Evolutionary conservation across 2,329 filamentous ascomycete genomes (phyloP).

Genomic region (Fusarium albosuccineum): DNA sequence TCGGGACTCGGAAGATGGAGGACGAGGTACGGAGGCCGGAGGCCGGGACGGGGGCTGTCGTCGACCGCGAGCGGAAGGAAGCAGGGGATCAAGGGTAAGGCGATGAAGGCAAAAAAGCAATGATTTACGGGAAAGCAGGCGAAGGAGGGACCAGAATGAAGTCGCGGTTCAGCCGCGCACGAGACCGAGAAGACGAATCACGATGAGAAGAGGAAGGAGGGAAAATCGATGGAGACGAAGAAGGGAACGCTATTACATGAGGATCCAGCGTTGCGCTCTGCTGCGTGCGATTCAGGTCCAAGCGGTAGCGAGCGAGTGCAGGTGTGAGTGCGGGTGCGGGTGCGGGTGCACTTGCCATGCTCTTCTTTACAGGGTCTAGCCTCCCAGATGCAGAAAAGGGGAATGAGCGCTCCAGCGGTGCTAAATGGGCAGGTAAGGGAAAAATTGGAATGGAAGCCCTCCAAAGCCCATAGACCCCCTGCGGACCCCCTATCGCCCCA

Average conservation of each 20-base stretch:
- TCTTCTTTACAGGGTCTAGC: slow-evolving; percentile 19
- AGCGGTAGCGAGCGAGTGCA: slow-evolving; percentile 28
- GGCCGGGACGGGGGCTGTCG: slow-evolving; percentile 28
- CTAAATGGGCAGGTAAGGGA: slow-evolving; percentile 1
- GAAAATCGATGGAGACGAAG: slow-evolving; percentile 26
- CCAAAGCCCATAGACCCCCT: slow-evolving; percentile 5
- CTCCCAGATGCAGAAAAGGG: slow-evolving; percentile 4
- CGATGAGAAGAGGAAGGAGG: slow-evolving; percentile 31
- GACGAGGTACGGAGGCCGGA: slow-evolving; percentile 25
- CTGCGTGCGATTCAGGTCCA: slow-evolving; percentile 39
- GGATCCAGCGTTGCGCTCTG: slow-evolving; percentile 36
- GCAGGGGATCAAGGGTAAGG: slow-evolving; percentile 28
- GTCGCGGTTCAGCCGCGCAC: slow-evolving; percentile 32
- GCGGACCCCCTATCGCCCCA: slow-evolving; percentile 11
- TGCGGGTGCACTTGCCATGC: slow-evolving; percentile 32
- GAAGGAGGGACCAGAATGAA: slow-evolving; percentile 38
- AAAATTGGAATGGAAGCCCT: slow-evolving; percentile 8
- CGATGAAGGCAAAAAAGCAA: slow-evolving; percentile 36
- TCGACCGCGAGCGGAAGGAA: slow-evolving; percentile 27
- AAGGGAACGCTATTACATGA: slow-evolving; percentile 30
- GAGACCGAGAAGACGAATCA: slow-evolving; percentile 22
- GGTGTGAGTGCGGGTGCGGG: slow-evolving; percentile 30
- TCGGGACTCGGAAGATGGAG: slow-evolving; percentile 24
- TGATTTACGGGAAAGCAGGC: slow-evolving; percentile 27
- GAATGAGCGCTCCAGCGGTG: slow-evolving; percentile 2